Conservation (phyloP, 495 filamentous ascomycete genomes). For the Aspergillus egyptiacus region DNA sequence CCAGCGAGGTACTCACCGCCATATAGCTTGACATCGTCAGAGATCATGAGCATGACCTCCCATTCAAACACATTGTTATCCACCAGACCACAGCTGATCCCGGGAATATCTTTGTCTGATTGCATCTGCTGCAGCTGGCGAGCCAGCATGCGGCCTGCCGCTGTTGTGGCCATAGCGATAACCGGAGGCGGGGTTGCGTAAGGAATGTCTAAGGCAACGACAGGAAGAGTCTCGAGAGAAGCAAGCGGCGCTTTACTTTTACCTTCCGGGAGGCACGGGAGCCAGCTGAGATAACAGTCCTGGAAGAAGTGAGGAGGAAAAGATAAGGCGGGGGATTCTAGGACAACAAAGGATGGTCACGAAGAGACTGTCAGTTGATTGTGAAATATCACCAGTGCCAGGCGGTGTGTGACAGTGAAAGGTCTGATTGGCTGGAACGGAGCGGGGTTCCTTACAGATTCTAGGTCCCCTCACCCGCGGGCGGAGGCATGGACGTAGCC, state of each 20-base stretch:
- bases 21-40: constrained; percentile 91
- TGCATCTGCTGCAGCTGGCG: constrained; percentile 94
- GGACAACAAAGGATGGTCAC: constrained; percentile 7
- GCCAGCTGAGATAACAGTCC: neutral
- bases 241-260: neutral
- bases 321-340: neutral
- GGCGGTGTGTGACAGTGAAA: constrained; percentile 9
- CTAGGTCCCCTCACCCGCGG: neutral
- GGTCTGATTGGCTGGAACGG: constrained; percentile 1
- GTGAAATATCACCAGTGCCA: neutral
- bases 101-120: constrained; percentile 81
- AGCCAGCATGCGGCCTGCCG: constrained; percentile 68
- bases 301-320: neutral
- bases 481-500: neutral
- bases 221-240: neutral
- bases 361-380: constrained; percentile 19
- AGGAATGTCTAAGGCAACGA: neutral
- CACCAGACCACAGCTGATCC: constrained; percentile 86
- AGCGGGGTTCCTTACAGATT: constrained; percentile 6
- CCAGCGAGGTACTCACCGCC: constrained; percentile 56
- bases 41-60: constrained; percentile 99
- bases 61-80: constrained; percentile 94
- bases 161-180: constrained; percentile 43
- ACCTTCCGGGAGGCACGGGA: neutral
- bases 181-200: constrained; percentile 1